phyloP scores from a whole-genome alignment of 192 early-diverging fungal species.

The Backusella liffmaniae region DNA sequence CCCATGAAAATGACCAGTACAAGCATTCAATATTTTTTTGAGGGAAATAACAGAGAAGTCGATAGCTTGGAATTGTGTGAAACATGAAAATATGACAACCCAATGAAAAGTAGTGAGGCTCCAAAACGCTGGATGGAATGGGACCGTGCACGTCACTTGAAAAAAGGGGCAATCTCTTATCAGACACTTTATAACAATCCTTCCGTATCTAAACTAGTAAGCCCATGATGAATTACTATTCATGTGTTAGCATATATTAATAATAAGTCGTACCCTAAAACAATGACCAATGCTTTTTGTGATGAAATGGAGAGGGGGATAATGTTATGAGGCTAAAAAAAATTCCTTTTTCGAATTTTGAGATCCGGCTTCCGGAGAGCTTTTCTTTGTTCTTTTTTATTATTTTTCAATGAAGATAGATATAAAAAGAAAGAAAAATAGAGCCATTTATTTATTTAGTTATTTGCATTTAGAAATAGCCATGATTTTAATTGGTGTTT shows the following conservation, averaged over 20 bases:
- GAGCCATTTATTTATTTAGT: background rate
- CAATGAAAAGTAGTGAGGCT: background rate
- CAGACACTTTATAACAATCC: background rate
- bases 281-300: background rate
- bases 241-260: background rate
- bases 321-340: background rate
- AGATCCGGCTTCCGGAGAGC: background rate
- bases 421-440: background rate
- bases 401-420: background rate
- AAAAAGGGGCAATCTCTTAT: background rate
- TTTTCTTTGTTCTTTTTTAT: too few relatives aligned
- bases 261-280: background rate
- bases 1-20: too few relatives aligned
- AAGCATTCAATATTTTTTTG: background rate
- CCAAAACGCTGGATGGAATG: background rate
- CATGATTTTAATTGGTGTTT: background rate
- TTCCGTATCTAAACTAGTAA: background rate
- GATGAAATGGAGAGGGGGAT: background rate
- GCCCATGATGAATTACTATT: background rate
- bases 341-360: background rate
- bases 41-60: background rate
- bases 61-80: background rate
- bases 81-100: background rate
- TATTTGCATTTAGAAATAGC: background rate
- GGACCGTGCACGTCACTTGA: background rate